Base-by-base conservation (phyloP, 805 yeast species). In the Metschnikowia proteae region DNA sequence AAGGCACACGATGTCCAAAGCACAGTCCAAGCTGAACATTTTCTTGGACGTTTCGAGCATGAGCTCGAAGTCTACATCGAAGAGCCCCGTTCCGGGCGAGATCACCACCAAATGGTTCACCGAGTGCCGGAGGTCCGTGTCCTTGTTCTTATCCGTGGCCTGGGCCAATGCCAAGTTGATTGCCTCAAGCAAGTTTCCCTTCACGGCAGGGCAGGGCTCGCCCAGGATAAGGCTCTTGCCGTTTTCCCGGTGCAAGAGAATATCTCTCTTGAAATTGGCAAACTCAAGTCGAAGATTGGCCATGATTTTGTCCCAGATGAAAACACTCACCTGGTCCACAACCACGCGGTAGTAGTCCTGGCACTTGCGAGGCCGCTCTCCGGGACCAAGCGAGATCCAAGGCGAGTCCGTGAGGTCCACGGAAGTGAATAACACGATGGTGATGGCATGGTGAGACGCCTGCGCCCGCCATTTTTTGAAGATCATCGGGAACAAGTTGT, bases 221-320 rank as follows among this genome's bases (percentile, higher is more conserved):
- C 94, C 66, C 41, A 53, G 55, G 43, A 61, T 58, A 45, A 45
- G 55, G 91, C 45, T 76, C 68, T 49, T 46, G 35, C 50, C 52
- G n/a, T 6, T 11, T 41, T 69, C 62, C 17, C 58, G 53, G 39
- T 74, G 76, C 37, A 83, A 67, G 58, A 85, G 69, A 23, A 92
- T 83, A 53, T 88, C 96, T 51, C 83, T 72, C 56, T 84, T 83
- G 59, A 94, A 88, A 51, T 81, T 81, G 35, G 90, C 83, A 67
- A 94, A 94, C 62, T 94, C 99, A 28, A 80, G 73, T 41, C 97
- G 71, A 46, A 94, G 71, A 1, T 86, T 82, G 23, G 88, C 86
- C 97, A 94, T 90, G 48, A 94, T 91, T 54, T 86, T 85, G 47
- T 82, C 86, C 99, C 99, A 94, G 51, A 87, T 83, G 27, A 84